Percentiles rank a stretch among this genome's conserved stretches.
Conservation (phyloP, 2,329 filamentous ascomycete genomes). For the Sporothrix pseudoabietina region DNA sequence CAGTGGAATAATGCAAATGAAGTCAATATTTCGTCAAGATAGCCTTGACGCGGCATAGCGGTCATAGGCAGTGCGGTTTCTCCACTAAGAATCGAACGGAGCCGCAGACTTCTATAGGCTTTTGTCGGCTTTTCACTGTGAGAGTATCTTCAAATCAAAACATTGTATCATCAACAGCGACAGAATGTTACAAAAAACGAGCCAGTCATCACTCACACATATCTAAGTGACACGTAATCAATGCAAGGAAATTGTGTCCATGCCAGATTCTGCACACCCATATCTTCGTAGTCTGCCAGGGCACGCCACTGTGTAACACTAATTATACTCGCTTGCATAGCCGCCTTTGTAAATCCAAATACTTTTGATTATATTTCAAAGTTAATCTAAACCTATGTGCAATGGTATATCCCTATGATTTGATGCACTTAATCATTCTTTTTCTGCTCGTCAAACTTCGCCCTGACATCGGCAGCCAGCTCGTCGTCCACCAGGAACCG, state of each 20-base stretch:
- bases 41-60: constrained; percentile 1
- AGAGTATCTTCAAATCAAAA: background rate
- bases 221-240: background rate
- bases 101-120: background rate
- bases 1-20: background rate
- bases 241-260: background rate
- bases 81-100: background rate
- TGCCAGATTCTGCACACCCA: background rate
- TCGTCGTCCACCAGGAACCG: constrained; percentile 29
- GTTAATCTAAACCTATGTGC: background rate
- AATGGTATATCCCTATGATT: background rate
- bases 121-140: background rate
- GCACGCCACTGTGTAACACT: no score
- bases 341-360: background rate
- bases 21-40: background rate
- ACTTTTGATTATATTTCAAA: background rate
- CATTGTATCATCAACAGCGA: background rate
- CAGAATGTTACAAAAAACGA: background rate
- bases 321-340: background rate
- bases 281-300: background rate
- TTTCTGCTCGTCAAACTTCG: constrained; percentile 42
- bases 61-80: no score
- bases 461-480: constrained; percentile 38
- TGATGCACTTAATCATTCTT: background rate
- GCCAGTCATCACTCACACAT: background rate